phyloP scores from a whole-genome alignment of 306 rosid species.

The Trifolium repens region DNA sequence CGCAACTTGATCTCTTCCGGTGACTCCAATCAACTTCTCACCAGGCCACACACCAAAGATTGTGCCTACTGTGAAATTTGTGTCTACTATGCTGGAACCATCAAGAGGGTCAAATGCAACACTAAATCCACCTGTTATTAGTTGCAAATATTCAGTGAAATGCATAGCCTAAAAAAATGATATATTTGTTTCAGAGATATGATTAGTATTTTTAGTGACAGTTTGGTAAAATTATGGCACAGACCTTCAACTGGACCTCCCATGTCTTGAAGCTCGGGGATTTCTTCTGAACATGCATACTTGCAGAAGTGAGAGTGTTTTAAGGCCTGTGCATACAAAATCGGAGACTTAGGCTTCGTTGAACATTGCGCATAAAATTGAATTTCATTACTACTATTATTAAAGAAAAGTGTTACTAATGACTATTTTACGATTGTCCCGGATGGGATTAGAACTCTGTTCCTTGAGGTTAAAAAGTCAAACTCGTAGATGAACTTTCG shows the following conservation, averaged over 20 bases:
- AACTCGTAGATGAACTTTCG: neutral
- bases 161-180: slow-evolving; percentile 26
- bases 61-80: slow-evolving; percentile 97
- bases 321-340: slow-evolving; percentile 65
- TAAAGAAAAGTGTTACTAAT: neutral
- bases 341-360: slow-evolving; percentile 24
- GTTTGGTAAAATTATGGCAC: slow-evolving; percentile 23
- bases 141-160: slow-evolving; percentile 42
- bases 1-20: slow-evolving; percentile 93
- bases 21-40: slow-evolving; percentile 84
- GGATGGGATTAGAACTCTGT: too few relatives aligned
- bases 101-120: slow-evolving; percentile 99
- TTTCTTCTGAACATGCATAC: slow-evolving; percentile 97
- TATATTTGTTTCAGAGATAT: neutral
- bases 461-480: too few relatives aligned
- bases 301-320: slow-evolving; percentile 90
- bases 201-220: neutral
- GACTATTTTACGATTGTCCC: too few relatives aligned
- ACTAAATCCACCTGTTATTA: slow-evolving; percentile 86
- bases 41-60: slow-evolving; percentile 99
- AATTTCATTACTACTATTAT: neutral
- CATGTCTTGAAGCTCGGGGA: slow-evolving; percentile 97
- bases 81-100: slow-evolving; percentile 97
- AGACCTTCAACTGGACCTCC: slow-evolving; percentile 96
- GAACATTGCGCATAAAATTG: slow-evolving; percentile 28